Conservation (phyloP, 345 rosid species). For the Mangifera indica region DNA sequence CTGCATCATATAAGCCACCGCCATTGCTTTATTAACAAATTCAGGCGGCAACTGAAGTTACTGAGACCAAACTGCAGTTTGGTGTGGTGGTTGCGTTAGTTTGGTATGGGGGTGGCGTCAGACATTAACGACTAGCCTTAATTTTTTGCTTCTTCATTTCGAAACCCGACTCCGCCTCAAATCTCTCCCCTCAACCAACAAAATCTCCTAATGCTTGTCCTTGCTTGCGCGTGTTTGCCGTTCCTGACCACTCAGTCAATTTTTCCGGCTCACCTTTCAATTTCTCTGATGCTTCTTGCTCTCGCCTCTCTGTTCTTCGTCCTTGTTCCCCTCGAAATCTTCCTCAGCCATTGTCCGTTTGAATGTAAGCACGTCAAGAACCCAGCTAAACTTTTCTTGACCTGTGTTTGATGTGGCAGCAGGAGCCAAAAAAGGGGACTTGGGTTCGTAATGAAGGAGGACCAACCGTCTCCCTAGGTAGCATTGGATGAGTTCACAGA, state of each 20-base stretch:
- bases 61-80: too few species aligned
- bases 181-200: constrained; percentile 39
- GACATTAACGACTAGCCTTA: constrained; percentile 35
- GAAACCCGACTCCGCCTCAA: constrained; percentile 45
- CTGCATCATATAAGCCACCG: too few species aligned
- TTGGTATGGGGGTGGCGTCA: too few species aligned
- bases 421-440: too few species aligned
- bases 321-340: constrained; percentile 50
- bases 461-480: too few species aligned
- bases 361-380: constrained; percentile 52
- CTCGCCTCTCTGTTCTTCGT: constrained; percentile 63
- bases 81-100: too few species aligned
- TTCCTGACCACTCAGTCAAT: constrained; percentile 46
- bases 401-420: too few species aligned
- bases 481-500: too few species aligned
- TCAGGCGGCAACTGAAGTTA: too few species aligned
- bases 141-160: constrained; percentile 53
- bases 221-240: constrained; percentile 30
- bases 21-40: too few species aligned
- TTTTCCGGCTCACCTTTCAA: constrained; percentile 70
- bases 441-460: too few species aligned
- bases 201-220: constrained; percentile 21
- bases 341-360: constrained; percentile 55
- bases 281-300: constrained; percentile 66
- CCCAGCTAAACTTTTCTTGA: constrained; percentile 55